phyloP scores from a whole-genome alignment of 805 yeast species.

The Kodamaea kaohsiungensis region DNA sequence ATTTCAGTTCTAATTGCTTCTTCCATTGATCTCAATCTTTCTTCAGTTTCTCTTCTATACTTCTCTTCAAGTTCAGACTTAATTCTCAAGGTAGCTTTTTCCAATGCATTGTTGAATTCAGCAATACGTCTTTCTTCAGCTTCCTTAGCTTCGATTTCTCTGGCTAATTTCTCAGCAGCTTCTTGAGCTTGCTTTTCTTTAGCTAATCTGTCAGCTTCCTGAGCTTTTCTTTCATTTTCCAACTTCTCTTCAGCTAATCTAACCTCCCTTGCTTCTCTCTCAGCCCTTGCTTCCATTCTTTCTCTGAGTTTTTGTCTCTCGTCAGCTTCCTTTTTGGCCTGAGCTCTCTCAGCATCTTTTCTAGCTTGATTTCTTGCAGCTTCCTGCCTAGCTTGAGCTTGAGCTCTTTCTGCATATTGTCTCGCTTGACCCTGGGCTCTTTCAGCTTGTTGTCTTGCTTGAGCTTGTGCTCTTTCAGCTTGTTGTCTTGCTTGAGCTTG shows the following conservation, averaged over 20 bases:
- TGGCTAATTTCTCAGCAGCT: neutral
- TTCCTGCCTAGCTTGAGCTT: slow-evolving; percentile 9
- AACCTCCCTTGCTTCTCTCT: neutral
- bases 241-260: neutral
- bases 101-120: neutral
- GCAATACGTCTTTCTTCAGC: neutral
- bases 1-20: slow-evolving; percentile 9
- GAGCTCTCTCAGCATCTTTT: neutral
- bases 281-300: slow-evolving; percentile 6
- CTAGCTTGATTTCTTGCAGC: neutral
- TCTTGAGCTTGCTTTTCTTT: slow-evolving; percentile 4
- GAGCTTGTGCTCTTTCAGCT: too few species aligned
- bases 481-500: too few species aligned
- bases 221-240: slow-evolving; percentile 7
- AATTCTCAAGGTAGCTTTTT: neutral
- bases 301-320: slow-evolving; percentile 5
- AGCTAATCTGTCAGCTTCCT: slow-evolving; percentile 5
- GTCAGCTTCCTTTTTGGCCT: slow-evolving; percentile 4
- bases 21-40: neutral
- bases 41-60: slow-evolving; percentile 10
- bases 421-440: too few species aligned
- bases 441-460: too few species aligned
- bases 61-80: slow-evolving; percentile 1
- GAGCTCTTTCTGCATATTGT: neutral
- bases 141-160: slow-evolving; percentile 2